Evolutionary conservation across 352 stramenopile species (phyloP).

Genomic region (Blastocystis sp.): DNA sequence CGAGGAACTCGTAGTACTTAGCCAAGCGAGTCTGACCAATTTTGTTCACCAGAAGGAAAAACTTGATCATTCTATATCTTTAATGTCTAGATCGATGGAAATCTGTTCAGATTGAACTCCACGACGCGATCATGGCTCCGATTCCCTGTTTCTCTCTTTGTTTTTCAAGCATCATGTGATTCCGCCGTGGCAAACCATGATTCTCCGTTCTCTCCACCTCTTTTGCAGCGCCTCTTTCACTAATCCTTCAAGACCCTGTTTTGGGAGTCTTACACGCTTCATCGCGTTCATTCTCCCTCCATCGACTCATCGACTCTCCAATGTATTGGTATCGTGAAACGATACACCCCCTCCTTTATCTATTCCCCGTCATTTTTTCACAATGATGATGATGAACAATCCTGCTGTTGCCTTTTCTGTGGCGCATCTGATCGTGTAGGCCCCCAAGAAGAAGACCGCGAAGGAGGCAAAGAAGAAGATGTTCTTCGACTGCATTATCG

Average conservation of each 20-base stretch:
- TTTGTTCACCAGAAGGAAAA: constrained; percentile 95
- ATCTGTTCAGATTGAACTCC: neutral
- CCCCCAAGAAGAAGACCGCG: neutral
- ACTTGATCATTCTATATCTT: constrained; percentile 84
- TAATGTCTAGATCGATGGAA: neutral
- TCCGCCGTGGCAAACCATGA: neutral
- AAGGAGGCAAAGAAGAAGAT: constrained; percentile 64
- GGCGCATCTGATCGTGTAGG: neutral
- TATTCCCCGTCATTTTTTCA: neutral
- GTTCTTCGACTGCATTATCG: constrained; percentile 43
- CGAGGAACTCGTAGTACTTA: constrained; percentile 98
- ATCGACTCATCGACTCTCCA: too few relatives aligned
- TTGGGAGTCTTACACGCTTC: too few relatives aligned
- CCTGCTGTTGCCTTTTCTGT: neutral
- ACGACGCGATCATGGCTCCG: neutral
- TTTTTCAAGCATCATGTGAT: neutral
- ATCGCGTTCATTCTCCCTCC: too few relatives aligned
- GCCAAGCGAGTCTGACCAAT: constrained; percentile 98
- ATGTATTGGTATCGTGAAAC: neutral
- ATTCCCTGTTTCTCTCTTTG: neutral
- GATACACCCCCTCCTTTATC: neutral
- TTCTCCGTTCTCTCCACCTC: neutral
- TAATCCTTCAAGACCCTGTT: too few relatives aligned
- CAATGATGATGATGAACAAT: neutral
- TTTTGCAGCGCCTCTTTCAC: neutral